A percentile compares a stretch with the other conserved stretches of the same genome.
phyloP scores from a whole-genome alignment of 805 yeast genomes.

The Wickerhamomyces chambardii region DNA sequence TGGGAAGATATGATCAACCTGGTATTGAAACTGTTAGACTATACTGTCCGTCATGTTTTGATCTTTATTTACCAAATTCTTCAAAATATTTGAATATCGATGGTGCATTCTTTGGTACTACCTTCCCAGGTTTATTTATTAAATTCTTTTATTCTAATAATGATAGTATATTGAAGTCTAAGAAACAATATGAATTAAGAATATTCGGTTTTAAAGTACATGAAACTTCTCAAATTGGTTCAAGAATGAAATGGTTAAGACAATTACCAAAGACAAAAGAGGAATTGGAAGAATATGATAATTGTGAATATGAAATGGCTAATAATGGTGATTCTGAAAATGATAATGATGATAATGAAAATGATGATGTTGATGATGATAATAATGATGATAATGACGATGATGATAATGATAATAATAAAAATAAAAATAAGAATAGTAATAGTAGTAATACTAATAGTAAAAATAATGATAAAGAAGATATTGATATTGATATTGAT shows the following conservation, averaged over 20 bases:
- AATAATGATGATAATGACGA: no score
- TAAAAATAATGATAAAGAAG: no score
- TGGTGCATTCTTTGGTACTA: slow-evolving; percentile 96
- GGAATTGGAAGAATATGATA: slow-evolving; percentile 53
- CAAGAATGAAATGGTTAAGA: slow-evolving; percentile 95
- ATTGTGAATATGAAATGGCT: slow-evolving; percentile 57
- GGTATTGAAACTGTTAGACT: slow-evolving; percentile 89
- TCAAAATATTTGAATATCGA: slow-evolving; percentile 84
- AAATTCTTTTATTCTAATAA: slow-evolving; percentile 94
- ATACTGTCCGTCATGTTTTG: slow-evolving; percentile 92
- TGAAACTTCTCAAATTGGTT: slow-evolving; percentile 70
- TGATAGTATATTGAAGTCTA: slow-evolving; percentile 55
- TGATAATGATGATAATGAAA: slow-evolving; percentile 18
- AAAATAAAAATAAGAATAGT: no score
- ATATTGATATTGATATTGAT: no score
- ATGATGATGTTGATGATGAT: slow-evolving; percentile 17
- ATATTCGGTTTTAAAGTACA: slow-evolving; percentile 83
- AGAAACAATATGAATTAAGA: slow-evolving; percentile 53
- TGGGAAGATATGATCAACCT: slow-evolving; percentile 85
- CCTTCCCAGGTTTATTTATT: slow-evolving; percentile 88
- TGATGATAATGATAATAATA: no score
- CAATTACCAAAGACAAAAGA: slow-evolving; percentile 56
- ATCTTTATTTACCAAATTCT: slow-evolving; percentile 79
- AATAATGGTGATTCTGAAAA: slow-evolving; percentile 22
- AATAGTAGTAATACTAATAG: no score